Conservation (phyloP, 208 protist species). For the Acanthamoeba culbertsoni region DNA sequence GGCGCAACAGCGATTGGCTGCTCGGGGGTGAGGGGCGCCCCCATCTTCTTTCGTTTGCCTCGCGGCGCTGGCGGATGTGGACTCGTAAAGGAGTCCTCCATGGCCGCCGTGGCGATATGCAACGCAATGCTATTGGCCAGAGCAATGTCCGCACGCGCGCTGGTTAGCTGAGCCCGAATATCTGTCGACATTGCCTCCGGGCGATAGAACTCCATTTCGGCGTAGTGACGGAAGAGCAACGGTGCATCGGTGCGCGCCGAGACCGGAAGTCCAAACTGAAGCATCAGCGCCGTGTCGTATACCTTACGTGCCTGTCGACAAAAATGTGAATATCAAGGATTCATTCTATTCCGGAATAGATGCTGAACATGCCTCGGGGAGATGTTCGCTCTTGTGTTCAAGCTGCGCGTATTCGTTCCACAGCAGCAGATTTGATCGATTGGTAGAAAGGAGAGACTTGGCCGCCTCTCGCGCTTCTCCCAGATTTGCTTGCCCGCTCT, state of each 20-base stretch:
- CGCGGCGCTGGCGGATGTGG: background rate
- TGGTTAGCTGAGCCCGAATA: no score
- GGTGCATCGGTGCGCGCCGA: background rate
- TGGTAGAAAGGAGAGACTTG: background rate
- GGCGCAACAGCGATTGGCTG: background rate
- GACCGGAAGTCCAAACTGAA: background rate
- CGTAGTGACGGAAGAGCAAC: background rate
- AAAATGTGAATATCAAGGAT: no score
- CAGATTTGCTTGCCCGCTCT: background rate
- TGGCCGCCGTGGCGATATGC: background rate
- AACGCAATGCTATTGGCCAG: background rate
- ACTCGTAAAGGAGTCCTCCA: slow-evolving; percentile 6
- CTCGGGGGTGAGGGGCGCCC: background rate
- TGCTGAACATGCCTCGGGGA: background rate
- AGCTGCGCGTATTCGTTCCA: slow-evolving; percentile 40
- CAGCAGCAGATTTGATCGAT: background rate
- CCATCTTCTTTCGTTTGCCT: background rate
- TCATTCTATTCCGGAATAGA: background rate
- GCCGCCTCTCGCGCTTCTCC: background rate
- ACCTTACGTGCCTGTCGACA: slow-evolving; percentile 16
- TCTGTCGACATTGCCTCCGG: no score
- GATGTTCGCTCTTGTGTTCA: background rate
- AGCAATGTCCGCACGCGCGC: background rate
- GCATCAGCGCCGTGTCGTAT: background rate
- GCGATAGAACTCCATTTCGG: slow-evolving; percentile 44